Percentiles rank a stretch among this genome's conserved stretches.
These are phyloP conservation scores for Fusarium neocosmosporiellum DNA, from an alignment of 2,329 filamentous ascomycete species.

Conservation along the genomic window DNA sequence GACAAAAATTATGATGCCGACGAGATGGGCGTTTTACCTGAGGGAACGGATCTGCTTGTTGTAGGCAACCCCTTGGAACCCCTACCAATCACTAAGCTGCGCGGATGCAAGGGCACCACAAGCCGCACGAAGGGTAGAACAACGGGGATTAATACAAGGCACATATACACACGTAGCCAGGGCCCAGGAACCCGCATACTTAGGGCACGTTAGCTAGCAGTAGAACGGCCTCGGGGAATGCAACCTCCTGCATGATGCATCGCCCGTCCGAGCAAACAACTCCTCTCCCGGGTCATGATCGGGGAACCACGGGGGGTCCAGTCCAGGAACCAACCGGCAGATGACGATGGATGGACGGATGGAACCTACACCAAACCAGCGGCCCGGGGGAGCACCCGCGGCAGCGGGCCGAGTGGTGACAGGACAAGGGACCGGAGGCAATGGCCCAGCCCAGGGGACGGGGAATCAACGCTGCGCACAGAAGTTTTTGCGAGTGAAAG, in stretches of 20 bases:
- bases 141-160: slow-evolving; percentile 15
- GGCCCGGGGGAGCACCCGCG: slow-evolving; percentile 35
- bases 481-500: slow-evolving; percentile 4
- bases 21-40: neutral
- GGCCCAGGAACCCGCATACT: slow-evolving; percentile 1
- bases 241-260: slow-evolving; percentile 43
- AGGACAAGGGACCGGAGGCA: neutral
- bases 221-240: slow-evolving; percentile 20
- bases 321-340: slow-evolving; percentile 27
- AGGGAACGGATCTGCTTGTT: neutral
- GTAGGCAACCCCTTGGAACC: neutral
- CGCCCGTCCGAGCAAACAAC: slow-evolving; percentile 15
- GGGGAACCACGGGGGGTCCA: slow-evolving; percentile 14
- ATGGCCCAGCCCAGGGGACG: neutral
- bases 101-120: slow-evolving; percentile 1
- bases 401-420: slow-evolving; percentile 33
- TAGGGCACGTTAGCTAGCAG: neutral
- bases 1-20: neutral
- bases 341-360: slow-evolving; percentile 7
- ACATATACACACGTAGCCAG: slow-evolving; percentile 7
- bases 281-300: neutral
- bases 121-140: neutral
- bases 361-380: slow-evolving; percentile 28
- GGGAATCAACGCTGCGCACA: slow-evolving; percentile 12
- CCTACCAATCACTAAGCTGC: neutral